Evolutionary conservation across 2,329 filamentous ascomycete species (phyloP).

Genomic region (Xylaria sp.): DNA sequence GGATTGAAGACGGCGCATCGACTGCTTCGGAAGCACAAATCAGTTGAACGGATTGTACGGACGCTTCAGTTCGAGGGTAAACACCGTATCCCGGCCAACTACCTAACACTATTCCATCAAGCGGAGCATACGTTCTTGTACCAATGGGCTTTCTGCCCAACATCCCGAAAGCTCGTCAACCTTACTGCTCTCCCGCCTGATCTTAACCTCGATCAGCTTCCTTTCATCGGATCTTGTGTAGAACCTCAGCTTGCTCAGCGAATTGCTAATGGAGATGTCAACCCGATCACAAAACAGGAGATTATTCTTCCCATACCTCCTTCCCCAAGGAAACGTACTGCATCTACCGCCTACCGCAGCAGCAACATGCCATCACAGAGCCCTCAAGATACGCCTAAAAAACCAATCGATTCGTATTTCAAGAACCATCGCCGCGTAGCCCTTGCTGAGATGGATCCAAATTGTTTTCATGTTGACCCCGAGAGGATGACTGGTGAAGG

Average conservation of each 20-base stretch:
- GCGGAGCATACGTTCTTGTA: constrained; percentile 94
- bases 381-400: constrained; percentile 50
- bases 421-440: constrained; percentile 62
- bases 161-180: constrained; percentile 75
- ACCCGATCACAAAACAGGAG: constrained; percentile 86
- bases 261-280: constrained; percentile 82
- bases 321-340: constrained; percentile 53
- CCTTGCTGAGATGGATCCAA: constrained; percentile 71
- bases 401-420: constrained; percentile 67
- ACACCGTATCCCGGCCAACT: constrained; percentile 80
- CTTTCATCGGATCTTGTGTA: constrained; percentile 82
- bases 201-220: constrained; percentile 74
- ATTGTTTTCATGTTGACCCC: constrained; percentile 66
- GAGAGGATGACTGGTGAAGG: constrained; percentile 61
- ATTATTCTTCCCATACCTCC: constrained; percentile 58
- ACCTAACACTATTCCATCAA: constrained; percentile 81
- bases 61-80: constrained; percentile 92
- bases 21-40: constrained; percentile 89
- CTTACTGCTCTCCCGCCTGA: constrained; percentile 74
- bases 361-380: constrained; percentile 35
- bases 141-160: constrained; percentile 92
- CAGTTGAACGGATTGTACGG: constrained; percentile 81
- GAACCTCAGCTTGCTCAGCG: constrained; percentile 74
- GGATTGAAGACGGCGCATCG: constrained; percentile 94
- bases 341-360: constrained; percentile 42